Base-by-base conservation (phyloP, 805 yeast genomes). In the Hanseniaspora hatyaiensis region DNA sequence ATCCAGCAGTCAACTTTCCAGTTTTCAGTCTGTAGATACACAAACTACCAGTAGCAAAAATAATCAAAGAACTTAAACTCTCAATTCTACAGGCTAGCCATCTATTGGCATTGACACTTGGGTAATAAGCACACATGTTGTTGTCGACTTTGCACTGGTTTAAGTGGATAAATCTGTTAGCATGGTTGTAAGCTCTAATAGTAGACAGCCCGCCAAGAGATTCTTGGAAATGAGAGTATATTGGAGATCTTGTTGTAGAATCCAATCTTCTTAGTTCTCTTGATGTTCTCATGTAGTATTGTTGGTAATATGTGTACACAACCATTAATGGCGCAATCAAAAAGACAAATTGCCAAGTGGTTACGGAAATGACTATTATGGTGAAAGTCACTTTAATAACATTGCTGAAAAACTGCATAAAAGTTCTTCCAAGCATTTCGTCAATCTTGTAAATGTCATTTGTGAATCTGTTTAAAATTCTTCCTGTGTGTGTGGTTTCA, bases 11-110 rank as follows among this genome's bases (percentile, higher is more conserved):
- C 24, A 89, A 72, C 16, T 68, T 62, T 12, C 96, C 94, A 15
- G 73, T 68, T 47, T 67, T 72, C 54, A 87, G 70, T 19, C 86
- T 74, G 51, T 77, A 62, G 42, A 94, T 82, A 13, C 94, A 73
- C 57, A 92, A 70, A 4, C 85, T 82, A 2, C 97, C 84, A 6
- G 97, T 80, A 37, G 84, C 80, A 51, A 87, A 72, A 57, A 92
- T 89, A 52, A 92, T 83, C 38, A 88, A 57, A 1, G 96, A 82
- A 28, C 98, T 97, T 54, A 92, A 69, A 53, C 84, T 79, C 64
- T 94, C 97, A 51, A 92, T 72, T 59, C 99, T 75, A 9, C 86
- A 95, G 8, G 97, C 96, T 52, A 92, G 74, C 99, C 99, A 92
- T 67, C 99, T 78, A 63, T 94, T 92, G 11, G 96, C 88, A 61